Base-by-base conservation (phyloP, 2,329 filamentous ascomycete genomes). In the Arthrobotrys megalospora region DNA sequence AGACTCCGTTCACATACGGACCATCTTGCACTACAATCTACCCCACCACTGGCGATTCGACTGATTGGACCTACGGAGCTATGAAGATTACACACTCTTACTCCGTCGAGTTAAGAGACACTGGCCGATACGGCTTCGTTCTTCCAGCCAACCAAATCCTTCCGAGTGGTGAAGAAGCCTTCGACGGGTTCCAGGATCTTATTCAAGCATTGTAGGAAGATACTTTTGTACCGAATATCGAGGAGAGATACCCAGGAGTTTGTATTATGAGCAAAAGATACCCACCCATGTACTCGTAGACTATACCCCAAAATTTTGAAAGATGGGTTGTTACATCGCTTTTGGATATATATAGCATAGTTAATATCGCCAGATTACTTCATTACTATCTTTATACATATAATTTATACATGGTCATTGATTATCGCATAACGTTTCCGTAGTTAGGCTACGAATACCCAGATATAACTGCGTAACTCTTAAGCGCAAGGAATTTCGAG, bases 11-110 rank as follows among this genome's bases (percentile, higher is more conserved):
- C 82, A 73, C 81, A 43, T 79, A 82, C 19, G 87, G 87, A 0
- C 86, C 86, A 0, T 87, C 89, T 79, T 91, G 90, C 83, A 84
- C 84, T 48, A 90, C 89, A 34, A 89, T 91, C 80, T 91, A 91
- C 83, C 86, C 88, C 79, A 88, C 89, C 1, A 85, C 85, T 11
- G 86, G 86, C 8, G 83, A 83, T 53, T 85, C 84, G 21, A 83
- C 86, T 2, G 86, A 88, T 78, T 87, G 86, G 53, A 84, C 85
- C 0, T 83, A 83, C 66, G 85, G 86, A 75, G 82, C 84, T 3
- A 84, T 84, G 0, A 83, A 84, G 60, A 84, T 86, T 8, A 84
- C 84, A 16, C 87, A 84, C 79, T 84, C 84, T 16, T 87, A 87
- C 81, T 86, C 86, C 0, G 85, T 87, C 16, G 87, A 88, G 83